A percentile compares a stretch with the other conserved stretches of the same genome.
Evolutionary conservation across 2,329 filamentous ascomycete genomes (phyloP).

Genomic region (Fonsecaea erecta): DNA sequence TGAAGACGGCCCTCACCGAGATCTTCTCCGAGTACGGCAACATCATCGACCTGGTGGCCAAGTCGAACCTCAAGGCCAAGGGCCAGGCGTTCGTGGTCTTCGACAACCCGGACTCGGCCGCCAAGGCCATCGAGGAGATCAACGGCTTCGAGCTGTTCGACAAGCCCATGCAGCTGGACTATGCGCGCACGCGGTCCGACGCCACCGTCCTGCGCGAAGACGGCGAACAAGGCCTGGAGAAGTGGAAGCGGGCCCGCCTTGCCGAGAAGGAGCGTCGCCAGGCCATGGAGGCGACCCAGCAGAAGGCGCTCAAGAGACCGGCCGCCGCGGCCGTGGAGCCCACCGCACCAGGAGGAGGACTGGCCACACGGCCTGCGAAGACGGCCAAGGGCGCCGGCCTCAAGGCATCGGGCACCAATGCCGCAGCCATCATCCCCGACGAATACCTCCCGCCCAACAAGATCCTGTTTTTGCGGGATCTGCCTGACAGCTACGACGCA

Average conservation of each 20-base stretch:
- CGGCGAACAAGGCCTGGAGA: constrained; percentile 80
- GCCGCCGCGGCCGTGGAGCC: constrained; percentile 47
- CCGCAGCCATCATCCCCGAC: constrained; percentile 82
- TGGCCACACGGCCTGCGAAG: constrained; percentile 56
- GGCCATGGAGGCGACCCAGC: constrained; percentile 78
- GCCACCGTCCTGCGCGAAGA: constrained; percentile 77
- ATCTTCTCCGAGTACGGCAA: constrained; percentile 89
- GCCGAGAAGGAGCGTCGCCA: constrained; percentile 89
- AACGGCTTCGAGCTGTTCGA: constrained; percentile 93
- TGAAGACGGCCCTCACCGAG: constrained; percentile 73
- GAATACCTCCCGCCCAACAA: constrained; percentile 98
- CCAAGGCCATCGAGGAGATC: constrained; percentile 81
- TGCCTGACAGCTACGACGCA: constrained; percentile 84
- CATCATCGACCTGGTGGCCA: constrained; percentile 82
- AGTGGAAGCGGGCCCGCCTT: constrained; percentile 79
- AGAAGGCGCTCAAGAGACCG: constrained; percentile 69
- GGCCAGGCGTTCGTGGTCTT: constrained; percentile 96
- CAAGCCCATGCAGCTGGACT: constrained; percentile 83
- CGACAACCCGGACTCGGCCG: constrained; percentile 77
- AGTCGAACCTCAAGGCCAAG: constrained; percentile 87
- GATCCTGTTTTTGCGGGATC: constrained; percentile 89
- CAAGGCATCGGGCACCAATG: constrained; percentile 72
- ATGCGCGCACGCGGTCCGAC: constrained; percentile 83
- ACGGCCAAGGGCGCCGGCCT: constrained; percentile 72
- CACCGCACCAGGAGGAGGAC: constrained; percentile 46